These are phyloP conservation scores for Leccinum boreale DNA, from an alignment of 768 basidiomycete species.

Conservation along the genomic window DNA sequence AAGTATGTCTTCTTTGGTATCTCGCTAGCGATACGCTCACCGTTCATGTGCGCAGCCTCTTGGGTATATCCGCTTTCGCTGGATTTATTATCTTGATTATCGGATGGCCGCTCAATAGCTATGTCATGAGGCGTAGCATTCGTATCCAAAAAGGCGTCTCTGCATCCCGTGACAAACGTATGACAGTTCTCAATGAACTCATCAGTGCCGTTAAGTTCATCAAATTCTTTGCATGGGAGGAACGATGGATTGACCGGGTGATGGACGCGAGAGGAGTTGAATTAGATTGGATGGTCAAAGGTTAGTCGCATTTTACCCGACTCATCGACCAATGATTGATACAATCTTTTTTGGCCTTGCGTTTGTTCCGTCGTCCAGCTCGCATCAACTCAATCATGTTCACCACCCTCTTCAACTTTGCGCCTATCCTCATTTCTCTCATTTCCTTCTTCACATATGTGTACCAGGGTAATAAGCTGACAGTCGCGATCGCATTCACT, in stretches of 20 bases:
- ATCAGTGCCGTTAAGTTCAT: slow-evolving; percentile 40
- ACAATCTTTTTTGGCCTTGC: background rate
- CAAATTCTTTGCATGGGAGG: slow-evolving; percentile 43
- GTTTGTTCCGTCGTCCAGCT: slow-evolving; percentile 34
- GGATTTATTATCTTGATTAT: slow-evolving; percentile 41
- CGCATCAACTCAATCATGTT: slow-evolving; percentile 74
- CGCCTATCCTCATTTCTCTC: slow-evolving; percentile 78
- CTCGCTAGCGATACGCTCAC: background rate
- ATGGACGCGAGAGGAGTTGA: slow-evolving; percentile 58
- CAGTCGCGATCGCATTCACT: slow-evolving; percentile 83
- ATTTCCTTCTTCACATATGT: slow-evolving; percentile 77
- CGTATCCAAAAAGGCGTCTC: slow-evolving; percentile 34
- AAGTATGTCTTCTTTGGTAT: slow-evolving; percentile 40
- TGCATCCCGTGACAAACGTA: slow-evolving; percentile 40
- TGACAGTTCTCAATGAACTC: slow-evolving; percentile 44
- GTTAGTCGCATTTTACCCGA: slow-evolving; percentile 32
- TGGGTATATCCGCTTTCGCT: slow-evolving; percentile 46
- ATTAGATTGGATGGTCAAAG: slow-evolving; percentile 74
- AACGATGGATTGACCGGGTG: slow-evolving; percentile 41
- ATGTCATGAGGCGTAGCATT: slow-evolving; percentile 36
- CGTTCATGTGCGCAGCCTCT: slow-evolving; percentile 39
- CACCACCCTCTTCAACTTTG: slow-evolving; percentile 65
- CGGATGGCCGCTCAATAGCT: slow-evolving; percentile 40
- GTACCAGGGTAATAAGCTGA: slow-evolving; percentile 67
- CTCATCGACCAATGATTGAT: background rate